These are phyloP conservation scores for Podaxis sp. DNA, from an alignment of 768 basidiomycete species.

Conservation along the genomic window DNA sequence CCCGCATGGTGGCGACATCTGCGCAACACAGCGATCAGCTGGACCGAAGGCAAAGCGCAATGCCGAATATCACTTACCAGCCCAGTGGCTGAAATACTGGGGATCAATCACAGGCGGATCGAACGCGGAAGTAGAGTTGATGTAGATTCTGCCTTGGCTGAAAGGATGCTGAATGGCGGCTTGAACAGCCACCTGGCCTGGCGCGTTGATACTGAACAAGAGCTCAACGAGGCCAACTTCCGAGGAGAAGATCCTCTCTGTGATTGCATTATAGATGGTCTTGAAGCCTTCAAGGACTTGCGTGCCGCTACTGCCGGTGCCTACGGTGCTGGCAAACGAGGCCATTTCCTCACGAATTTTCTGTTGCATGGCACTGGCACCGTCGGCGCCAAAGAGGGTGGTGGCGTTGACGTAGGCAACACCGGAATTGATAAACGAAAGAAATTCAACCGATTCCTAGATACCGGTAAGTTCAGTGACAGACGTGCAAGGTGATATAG, in stretches of 20 bases:
- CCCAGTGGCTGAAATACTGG: constrained; percentile 57
- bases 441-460: constrained; percentile 37
- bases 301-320: constrained; percentile 32
- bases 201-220: constrained; percentile 40
- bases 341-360: constrained; percentile 12
- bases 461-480: background rate
- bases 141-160: constrained; percentile 61
- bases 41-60: background rate
- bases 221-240: constrained; percentile 58
- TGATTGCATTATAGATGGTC: constrained; percentile 49
- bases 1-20: constrained; percentile 51
- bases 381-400: constrained; percentile 38
- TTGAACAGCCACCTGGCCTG: constrained; percentile 51
- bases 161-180: constrained; percentile 67
- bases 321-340: constrained; percentile 12
- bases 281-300: constrained; percentile 55
- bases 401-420: constrained; percentile 61
- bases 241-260: constrained; percentile 37
- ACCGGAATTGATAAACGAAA: constrained; percentile 66
- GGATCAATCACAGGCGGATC: constrained; percentile 65
- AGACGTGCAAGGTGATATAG: background rate
- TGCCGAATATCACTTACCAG: constrained; percentile 31
- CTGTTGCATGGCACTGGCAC: constrained; percentile 16
- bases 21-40: background rate
- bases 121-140: constrained; percentile 61